Evolutionary conservation across 2,329 filamentous ascomycete species (phyloP), one percentile per base, ranked within the genome.

Genomic region (Colletotrichum sp.): DNA sequence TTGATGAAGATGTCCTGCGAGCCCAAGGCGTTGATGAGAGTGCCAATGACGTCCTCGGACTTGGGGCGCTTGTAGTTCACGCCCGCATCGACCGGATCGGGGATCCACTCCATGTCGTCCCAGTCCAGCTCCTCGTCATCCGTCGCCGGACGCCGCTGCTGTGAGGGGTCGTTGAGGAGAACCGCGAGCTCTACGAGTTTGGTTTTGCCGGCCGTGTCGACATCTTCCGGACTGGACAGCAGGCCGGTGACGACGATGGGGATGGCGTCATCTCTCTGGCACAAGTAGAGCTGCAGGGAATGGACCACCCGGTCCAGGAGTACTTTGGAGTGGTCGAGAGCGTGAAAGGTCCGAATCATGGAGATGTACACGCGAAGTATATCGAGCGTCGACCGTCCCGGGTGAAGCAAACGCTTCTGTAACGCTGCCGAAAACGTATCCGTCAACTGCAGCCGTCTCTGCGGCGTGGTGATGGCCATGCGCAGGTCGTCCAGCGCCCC

Each of bases 61-160:
- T 95, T 98, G 13, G 95, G 95, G 75, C 96, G 94, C 81, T 95
- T 95, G 87, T 98, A 98, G 82, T 98, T 95, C 64, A 95, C 94
- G 12, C 95, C 96, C 2, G 97, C 97, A 82, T 99, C 97, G 52
- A 98, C 93, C 0, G 97, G 97, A 80, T 98, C 95, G 2, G 97
- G 97, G 44, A 95, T 89, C 97, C 97, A 99, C 10, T 93, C 91
- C 93, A 98, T 95, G 83, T 99, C 96, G 81, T 95, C 91, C 94
- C 95, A 99, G 83, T 98, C 95, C 18, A 97, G 89, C 69, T 95
- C 95, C 72, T 94, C 92, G 77, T 92, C 92, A 30, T 93, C 90
- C 10, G 88, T 85, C 24, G 89, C 88, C 49, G 86, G 85, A 10
- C 88, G 87, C 16, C 88, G 86, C 74, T 89, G 87, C 76, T 92